Conservation (phyloP, 768 basidiomycete genomes). For the Mycena haematopus region DNA sequence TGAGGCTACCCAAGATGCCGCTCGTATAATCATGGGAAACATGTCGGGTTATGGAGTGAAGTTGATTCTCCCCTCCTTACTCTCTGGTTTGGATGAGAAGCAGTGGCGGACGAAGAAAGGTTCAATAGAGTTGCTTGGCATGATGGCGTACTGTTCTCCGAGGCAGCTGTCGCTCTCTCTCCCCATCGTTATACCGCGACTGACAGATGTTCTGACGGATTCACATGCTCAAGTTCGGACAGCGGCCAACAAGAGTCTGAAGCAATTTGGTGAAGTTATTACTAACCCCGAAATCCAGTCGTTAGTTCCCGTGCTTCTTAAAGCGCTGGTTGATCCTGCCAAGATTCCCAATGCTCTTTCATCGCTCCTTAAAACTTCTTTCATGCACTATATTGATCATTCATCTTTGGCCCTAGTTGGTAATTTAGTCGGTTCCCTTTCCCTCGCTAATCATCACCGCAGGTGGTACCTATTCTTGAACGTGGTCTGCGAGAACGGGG, state of each 20-base stretch:
- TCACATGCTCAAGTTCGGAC: constrained; percentile 95
- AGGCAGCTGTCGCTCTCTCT: constrained; percentile 92
- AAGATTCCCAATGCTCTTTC: constrained; percentile 87
- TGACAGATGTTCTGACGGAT: constrained; percentile 94
- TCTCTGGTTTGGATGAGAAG: constrained; percentile 94
- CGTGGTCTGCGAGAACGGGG: constrained; percentile 90
- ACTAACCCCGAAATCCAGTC: constrained; percentile 96
- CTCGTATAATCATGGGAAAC: constrained; percentile 93
- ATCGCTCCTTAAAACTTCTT: constrained; percentile 91
- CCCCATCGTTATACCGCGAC: constrained; percentile 94
- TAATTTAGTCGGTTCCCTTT: constrained; percentile 16
- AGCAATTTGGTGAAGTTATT: constrained; percentile 98
- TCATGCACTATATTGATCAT: constrained; percentile 97
- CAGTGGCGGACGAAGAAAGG: constrained; percentile 99
- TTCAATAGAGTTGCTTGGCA: constrained; percentile 93
- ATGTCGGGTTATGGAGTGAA: constrained; percentile 96
- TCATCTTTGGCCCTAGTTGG: constrained; percentile 91
- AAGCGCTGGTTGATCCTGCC: constrained; percentile 92
- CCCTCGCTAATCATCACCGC: neutral
- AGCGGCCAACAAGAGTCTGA: constrained; percentile 93
- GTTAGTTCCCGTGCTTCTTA: constrained; percentile 87
- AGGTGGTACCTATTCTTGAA: constrained; percentile 96
- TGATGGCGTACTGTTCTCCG: constrained; percentile 99
- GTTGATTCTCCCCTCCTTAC: constrained; percentile 86
- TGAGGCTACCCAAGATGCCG: constrained; percentile 91